phyloP scores from a whole-genome alignment of 2,329 filamentous ascomycete genomes.

The Verticillium nonalfalfae region DNA sequence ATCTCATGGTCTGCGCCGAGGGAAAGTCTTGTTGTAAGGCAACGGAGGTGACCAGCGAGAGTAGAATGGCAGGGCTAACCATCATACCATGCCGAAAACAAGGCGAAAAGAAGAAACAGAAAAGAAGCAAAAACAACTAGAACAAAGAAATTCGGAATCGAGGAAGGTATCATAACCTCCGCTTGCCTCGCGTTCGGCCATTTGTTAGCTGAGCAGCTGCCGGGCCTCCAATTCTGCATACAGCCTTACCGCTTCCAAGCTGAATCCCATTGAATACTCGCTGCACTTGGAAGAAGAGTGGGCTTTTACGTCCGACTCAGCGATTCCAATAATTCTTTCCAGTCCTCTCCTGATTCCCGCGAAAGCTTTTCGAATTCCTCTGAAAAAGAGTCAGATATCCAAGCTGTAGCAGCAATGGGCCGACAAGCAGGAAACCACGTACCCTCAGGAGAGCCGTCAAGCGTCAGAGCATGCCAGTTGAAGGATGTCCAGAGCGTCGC shows the following conservation, averaged over 20 bases:
- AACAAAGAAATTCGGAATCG: too few species aligned
- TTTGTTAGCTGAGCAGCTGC: too few species aligned
- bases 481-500: conserved; percentile 14
- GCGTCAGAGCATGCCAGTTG: conserved; percentile 15
- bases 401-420: background rate
- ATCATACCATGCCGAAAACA: background rate
- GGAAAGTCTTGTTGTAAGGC: background rate
- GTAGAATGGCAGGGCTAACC: too few species aligned
- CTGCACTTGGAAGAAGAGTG: background rate
- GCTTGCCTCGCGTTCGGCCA: background rate
- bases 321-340: background rate
- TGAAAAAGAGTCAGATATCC: background rate
- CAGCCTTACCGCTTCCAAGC: too few species aligned
- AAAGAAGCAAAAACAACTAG: too few species aligned
- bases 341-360: conserved; percentile 6
- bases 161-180: background rate
- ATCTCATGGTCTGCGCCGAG: background rate
- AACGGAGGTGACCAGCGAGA: background rate
- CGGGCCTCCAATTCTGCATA: too few species aligned
- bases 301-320: background rate
- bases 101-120: too few species aligned
- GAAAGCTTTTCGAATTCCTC: conserved; percentile 11
- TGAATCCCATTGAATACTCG: background rate
- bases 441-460: conserved; percentile 13
- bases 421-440: conserved; percentile 1